Base-by-base conservation (phyloP, 2,329 filamentous ascomycete genomes). In the Monosporascus sp. region DNA sequence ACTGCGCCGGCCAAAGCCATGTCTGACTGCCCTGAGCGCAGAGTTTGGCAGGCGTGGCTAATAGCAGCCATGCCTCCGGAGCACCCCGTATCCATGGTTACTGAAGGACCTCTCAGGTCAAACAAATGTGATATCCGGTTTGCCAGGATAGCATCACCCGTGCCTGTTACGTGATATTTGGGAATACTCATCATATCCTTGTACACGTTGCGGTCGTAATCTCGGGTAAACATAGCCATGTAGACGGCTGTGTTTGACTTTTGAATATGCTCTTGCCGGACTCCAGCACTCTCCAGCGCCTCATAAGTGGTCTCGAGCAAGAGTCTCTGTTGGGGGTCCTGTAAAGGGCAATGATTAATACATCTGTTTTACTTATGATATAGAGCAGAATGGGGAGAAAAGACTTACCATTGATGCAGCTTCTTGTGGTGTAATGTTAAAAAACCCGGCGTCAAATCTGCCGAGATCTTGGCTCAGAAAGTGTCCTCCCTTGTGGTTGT, bases 241-340 rank as follows among this genome's bases (percentile, higher is more conserved):
- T 66, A 65, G 2, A 60, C 58, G 34, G 55, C 51, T 6, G 59
- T 59, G 16, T 55, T 51, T n/a, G 51, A 56, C 2, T 53, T 52
- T 31, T 50, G 37, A n/a, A 56, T 27, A 19, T 41, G 36, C 41
- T 60, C 54, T 16, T 58, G 52, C 1, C 55, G 47, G 41, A 61
- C 51, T 1, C 59, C 59, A n/a, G 59, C 59, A 41, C 50, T 50
- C 27, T 70, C 68, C 8, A 74, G 57, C 0, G 71, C 69, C 46
- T 79, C 70, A 56, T 76, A 78, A 0, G 73, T 70, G 1, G 63
- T 65, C 56, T 76, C 70, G 6, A 76, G 64, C 4, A 70, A 49
- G 3, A 69, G 53, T 7, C 73, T 64, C 40, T 73, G 71, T 53
- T 74, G 70, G 9, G 73, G 73, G 54, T 76, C 73, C 27, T 31